phyloP scores from a whole-genome alignment of 2,329 filamentous ascomycete genomes.

The Penicillium sp. region DNA sequence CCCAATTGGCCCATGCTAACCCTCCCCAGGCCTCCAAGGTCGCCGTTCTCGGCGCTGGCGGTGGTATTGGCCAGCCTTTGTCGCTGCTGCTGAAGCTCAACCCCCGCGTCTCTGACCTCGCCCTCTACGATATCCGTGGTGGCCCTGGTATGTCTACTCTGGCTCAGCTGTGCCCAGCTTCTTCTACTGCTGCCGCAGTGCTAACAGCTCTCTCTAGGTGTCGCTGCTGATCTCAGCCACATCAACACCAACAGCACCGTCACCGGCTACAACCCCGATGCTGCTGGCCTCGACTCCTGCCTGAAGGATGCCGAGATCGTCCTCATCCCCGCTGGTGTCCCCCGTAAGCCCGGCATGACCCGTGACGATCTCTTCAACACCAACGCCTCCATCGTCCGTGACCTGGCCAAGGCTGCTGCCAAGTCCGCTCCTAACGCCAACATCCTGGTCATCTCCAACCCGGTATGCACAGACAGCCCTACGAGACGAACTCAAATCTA shows the following conservation, averaged over 20 bases:
- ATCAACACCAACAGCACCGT: conserved; percentile 99
- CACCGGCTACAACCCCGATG: conserved; percentile 81
- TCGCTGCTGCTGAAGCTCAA: conserved; percentile 99
- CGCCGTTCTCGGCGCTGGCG: conserved; percentile 91
- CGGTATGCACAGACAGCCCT: conserved; percentile 66
- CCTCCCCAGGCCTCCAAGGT: conserved; percentile 85
- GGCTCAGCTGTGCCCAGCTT: neutral
- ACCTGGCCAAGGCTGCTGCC: conserved; percentile 93
- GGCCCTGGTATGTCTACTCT: conserved; percentile 73
- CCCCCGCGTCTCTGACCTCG: conserved; percentile 88
- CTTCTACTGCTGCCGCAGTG: neutral
- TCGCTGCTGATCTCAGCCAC: conserved; percentile 96
- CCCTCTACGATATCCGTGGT: conserved; percentile 96
- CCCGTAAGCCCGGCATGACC: conserved; percentile 99
- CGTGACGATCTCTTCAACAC: conserved; percentile 99
- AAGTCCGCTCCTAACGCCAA: conserved; percentile 89
- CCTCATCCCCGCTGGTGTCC: conserved; percentile 96
- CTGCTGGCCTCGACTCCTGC: conserved; percentile 74
- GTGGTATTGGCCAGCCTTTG: conserved; percentile 97
- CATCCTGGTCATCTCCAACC: conserved; percentile 97
- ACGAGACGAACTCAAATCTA: no score
- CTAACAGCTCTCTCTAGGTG: conserved; percentile 63
- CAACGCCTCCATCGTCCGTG: conserved; percentile 98
- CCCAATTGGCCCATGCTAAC: conserved; percentile 16
- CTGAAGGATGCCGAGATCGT: conserved; percentile 91